Conservation (phyloP, 176 grass and related monocot species). For the Typha latifolia region DNA sequence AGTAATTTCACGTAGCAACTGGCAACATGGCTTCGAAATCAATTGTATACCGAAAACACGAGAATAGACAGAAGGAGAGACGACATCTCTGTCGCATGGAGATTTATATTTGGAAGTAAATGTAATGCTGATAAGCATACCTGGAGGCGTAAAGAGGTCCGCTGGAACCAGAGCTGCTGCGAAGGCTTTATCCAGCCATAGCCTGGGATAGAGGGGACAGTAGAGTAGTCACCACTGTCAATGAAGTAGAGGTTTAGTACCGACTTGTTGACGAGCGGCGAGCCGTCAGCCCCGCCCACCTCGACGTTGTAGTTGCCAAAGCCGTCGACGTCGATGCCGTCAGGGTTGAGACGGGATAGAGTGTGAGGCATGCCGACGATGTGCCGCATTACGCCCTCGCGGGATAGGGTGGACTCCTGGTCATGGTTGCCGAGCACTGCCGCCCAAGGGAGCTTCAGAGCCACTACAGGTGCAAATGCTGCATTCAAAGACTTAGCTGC, state of each 20-base stretch:
- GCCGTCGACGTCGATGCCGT: slow-evolving; percentile 60
- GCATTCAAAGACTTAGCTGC: slow-evolving; percentile 74
- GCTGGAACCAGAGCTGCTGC: slow-evolving; percentile 79
- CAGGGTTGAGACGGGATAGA: slow-evolving; percentile 63
- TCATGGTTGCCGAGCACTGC: slow-evolving; percentile 91
- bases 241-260: slow-evolving; percentile 90
- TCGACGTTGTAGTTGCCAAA: slow-evolving; percentile 87
- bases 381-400: slow-evolving; percentile 70
- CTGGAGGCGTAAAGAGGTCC: slow-evolving; percentile 64
- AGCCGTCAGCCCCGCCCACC: slow-evolving; percentile 51
- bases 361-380: slow-evolving; percentile 62
- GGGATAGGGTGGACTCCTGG: slow-evolving; percentile 76
- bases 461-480: slow-evolving; percentile 61
- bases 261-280: slow-evolving; percentile 60
- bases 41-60: too few relatives aligned
- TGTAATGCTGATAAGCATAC: slow-evolving; percentile 6
- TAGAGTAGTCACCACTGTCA: slow-evolving; percentile 94
- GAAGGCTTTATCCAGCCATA: slow-evolving; percentile 93
- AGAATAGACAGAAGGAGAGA: too few relatives aligned
- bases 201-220: slow-evolving; percentile 42
- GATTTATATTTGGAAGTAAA: neutral
- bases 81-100: neutral
- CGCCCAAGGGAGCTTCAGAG: slow-evolving; percentile 79
- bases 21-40: too few relatives aligned
- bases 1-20: too few relatives aligned